Evolutionary conservation across 306 rosid genomes (phyloP), one percentile per base, ranked within the genome.

Genomic region (Abrus pulchellus): DNA sequence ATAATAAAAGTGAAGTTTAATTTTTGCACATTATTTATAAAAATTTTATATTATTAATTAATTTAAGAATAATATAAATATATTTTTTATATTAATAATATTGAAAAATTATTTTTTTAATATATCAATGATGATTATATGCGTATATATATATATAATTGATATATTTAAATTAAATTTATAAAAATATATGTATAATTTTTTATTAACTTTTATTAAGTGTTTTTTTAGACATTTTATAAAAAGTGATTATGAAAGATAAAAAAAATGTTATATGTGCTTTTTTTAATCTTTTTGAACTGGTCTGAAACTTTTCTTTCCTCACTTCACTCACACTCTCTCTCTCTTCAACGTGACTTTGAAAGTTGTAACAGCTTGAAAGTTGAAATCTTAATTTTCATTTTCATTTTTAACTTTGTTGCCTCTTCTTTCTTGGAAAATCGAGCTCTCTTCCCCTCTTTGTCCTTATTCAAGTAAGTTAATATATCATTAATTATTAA

Each of bases 261-360:
- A 6, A 28, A 5, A 11, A 45, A 49, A 12, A 48, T 1, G n/a
- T 7, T 71, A 65, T 7, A 9, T 7, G 33, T 7, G 0, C 2
- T 52, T 14, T 50, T 40, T 5, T 6, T 20, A 11, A 0, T 13
- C 20, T 73, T 56, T 56, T 10, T 1, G 4, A 41, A 57, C 68
- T 56, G 56, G 59, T 74, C 13, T 57, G 68, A 62, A 48, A 84
- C 85, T 65, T 78, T 76, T 63, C 33, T 83, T 82, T 69, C 11
- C 80, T 74, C 70, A 36, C 87, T 85, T 61, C 85, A 78, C 82
- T 56, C 50, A 8, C 76, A 38, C 76, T 41, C 62, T 86, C 89
- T 85, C 89, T 90, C 90, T 86, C 90, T 83, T 81, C 85, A 84
- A 85, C 76, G 70, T 74, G 82, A 81, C 90, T 67, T 85, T 78